A percentile compares a stretch with the other conserved stretches of the same genome.
Conservation (phyloP, 768 basidiomycete genomes). For the Agaricus blazei region DNA sequence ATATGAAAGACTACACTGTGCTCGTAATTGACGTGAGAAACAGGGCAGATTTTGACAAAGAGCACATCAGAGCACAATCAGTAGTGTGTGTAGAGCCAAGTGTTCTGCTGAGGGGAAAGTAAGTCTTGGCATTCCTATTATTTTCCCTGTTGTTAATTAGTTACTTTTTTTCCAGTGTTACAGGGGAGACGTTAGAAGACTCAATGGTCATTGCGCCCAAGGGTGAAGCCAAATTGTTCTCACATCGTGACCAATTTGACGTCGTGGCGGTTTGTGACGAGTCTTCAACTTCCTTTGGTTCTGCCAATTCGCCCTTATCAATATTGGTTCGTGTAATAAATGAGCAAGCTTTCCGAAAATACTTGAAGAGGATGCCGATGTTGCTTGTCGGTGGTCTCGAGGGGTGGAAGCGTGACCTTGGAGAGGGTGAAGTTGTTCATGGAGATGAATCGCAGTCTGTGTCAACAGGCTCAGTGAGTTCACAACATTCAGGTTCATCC, state of each 20-base stretch:
- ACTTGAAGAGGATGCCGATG: conserved; percentile 72
- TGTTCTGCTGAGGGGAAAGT: conserved; percentile 67
- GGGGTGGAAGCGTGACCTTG: conserved; percentile 68
- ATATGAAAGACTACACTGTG: conserved; percentile 53
- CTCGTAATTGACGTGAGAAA: conserved; percentile 82
- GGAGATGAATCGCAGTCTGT: conserved; percentile 7
- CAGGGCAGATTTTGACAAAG: conserved; percentile 69
- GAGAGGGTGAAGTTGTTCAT: conserved; percentile 27
- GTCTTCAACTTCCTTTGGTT: conserved; percentile 47
- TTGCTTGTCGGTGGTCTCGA: conserved; percentile 81
- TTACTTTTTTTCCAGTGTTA: conserved; percentile 42
- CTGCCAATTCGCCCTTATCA: conserved; percentile 46
- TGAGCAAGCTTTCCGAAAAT: conserved; percentile 66
- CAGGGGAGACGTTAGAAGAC: conserved; percentile 63
- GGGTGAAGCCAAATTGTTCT: conserved; percentile 69
- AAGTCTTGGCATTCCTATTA: conserved; percentile 21
- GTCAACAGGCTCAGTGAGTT: neutral
- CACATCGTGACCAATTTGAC: conserved; percentile 84
- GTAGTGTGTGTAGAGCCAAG: conserved; percentile 84
- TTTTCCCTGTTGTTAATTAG: conserved; percentile 5
- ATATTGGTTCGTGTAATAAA: conserved; percentile 64
- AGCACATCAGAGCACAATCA: conserved; percentile 62
- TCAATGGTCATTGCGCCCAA: conserved; percentile 67
- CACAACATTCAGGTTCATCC: conserved; percentile 14
- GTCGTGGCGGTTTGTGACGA: conserved; percentile 83